phyloP scores from a whole-genome alignment of 257 asterid genomes.

The Penstemon eatonii region DNA sequence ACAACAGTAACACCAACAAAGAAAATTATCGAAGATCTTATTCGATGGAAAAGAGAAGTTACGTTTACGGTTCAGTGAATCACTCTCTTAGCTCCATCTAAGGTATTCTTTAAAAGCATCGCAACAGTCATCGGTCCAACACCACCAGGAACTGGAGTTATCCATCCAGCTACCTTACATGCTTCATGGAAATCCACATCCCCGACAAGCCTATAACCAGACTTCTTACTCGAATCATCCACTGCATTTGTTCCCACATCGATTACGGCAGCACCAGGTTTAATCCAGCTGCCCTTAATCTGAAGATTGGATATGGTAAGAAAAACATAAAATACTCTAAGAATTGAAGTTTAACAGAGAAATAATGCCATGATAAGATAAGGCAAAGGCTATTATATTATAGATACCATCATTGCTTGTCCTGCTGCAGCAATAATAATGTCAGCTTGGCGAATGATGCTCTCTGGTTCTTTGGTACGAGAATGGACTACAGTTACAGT shows the following conservation, averaged over 20 bases:
- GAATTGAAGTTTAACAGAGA: no score
- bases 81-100: constrained; percentile 83
- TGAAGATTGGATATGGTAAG: constrained; percentile 26
- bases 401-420: constrained; percentile 30
- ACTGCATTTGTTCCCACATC: constrained; percentile 93
- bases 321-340: background rate
- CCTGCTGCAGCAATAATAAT: constrained; percentile 97
- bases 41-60: background rate
- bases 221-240: constrained; percentile 72
- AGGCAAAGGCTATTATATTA: background rate
- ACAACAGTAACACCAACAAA: background rate
- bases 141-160: constrained; percentile 98
- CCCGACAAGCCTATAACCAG: constrained; percentile 94
- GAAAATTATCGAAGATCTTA: background rate
- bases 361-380: background rate
- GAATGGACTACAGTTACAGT: constrained; percentile 89
- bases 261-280: constrained; percentile 97
- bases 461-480: constrained; percentile 75
- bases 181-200: constrained; percentile 88
- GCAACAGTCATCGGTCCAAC: constrained; percentile 99
- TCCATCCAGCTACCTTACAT: constrained; percentile 75
- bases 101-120: constrained; percentile 83
- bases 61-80: constrained; percentile 34
- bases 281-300: constrained; percentile 97
- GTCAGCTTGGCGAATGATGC: constrained; percentile 77